Percentiles rank a stretch among this genome's conserved stretches.
Evolutionary conservation across 2,329 filamentous ascomycete species (phyloP).

Genomic region (Botryotinia globosa): DNA sequence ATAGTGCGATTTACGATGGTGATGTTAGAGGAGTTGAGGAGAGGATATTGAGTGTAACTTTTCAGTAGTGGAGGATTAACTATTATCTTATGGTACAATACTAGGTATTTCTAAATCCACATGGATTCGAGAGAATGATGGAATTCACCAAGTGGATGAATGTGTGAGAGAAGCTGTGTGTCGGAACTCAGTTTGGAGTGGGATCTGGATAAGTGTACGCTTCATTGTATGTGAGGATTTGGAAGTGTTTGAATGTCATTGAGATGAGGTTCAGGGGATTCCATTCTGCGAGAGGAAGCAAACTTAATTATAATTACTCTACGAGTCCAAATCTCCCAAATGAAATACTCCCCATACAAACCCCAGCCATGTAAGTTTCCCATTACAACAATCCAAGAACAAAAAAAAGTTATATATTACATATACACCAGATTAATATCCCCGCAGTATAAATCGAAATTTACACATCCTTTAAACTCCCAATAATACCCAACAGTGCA

Average conservation of each 20-base stretch:
- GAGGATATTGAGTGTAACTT: too few species aligned
- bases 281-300: background rate
- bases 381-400: background rate
- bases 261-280: background rate
- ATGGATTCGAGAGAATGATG: too few species aligned
- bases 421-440: background rate
- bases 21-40: too few species aligned
- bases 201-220: background rate
- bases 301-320: background rate
- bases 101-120: too few species aligned
- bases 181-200: too few species aligned
- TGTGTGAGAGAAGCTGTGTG: too few species aligned
- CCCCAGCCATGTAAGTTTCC: background rate
- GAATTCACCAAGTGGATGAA: too few species aligned
- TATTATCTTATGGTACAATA: too few species aligned
- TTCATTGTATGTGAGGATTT: background rate
- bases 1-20: too few species aligned
- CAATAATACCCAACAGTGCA: conserved; percentile 32
- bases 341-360: background rate
- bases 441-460: background rate
- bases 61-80: too few species aligned
- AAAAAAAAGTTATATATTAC: background rate
- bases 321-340: background rate
- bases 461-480: conserved; percentile 33
- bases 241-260: background rate